Conservation (phyloP, 805 yeast genomes). For the Jamesozyma gamospora region DNA sequence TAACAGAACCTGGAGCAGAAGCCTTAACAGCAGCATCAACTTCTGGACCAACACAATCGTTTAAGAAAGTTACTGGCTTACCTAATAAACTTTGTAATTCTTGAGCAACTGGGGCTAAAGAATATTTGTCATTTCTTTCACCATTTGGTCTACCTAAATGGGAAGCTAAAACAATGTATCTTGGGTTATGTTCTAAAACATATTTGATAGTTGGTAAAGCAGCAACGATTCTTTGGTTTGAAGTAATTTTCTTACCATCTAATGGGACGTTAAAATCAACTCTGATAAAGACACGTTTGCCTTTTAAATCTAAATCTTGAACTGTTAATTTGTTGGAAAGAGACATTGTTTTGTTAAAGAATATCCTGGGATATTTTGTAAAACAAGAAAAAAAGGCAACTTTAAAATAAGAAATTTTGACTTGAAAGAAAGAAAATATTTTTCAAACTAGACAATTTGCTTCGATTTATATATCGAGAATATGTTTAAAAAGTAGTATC, state of each 20-base stretch:
- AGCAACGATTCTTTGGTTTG: constrained; percentile 98
- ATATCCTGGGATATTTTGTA: not conserved
- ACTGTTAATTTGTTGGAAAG: constrained; percentile 87
- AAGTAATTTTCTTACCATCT: constrained; percentile 93
- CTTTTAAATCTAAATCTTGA: constrained; percentile 74
- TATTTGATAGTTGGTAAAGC: constrained; percentile 96
- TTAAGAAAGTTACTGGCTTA: constrained; percentile 65
- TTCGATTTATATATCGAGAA: too few species aligned
- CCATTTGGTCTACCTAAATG: constrained; percentile 99
- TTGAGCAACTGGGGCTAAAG: constrained; percentile 83
- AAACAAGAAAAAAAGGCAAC: not conserved
- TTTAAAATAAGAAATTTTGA: too few species aligned
- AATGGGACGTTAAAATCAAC: constrained; percentile 93
- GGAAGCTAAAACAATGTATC: constrained; percentile 83
- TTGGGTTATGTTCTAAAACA: constrained; percentile 84
- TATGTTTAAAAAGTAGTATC: too few species aligned
- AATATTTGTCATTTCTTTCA: constrained; percentile 71
- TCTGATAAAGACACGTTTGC: constrained; percentile 95
- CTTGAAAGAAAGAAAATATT: too few species aligned
- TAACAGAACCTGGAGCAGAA: constrained; percentile 68
- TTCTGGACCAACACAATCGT: constrained; percentile 85
- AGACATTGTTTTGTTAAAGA: constrained; percentile 49
- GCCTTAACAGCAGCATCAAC: constrained; percentile 69
- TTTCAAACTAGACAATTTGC: too few species aligned
- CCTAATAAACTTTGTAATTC: constrained; percentile 74